A percentile compares a stretch with the other conserved stretches of the same genome.
Conservation (phyloP, 306 rosid genomes). For the Sphenostylis stenocarpa region DNA sequence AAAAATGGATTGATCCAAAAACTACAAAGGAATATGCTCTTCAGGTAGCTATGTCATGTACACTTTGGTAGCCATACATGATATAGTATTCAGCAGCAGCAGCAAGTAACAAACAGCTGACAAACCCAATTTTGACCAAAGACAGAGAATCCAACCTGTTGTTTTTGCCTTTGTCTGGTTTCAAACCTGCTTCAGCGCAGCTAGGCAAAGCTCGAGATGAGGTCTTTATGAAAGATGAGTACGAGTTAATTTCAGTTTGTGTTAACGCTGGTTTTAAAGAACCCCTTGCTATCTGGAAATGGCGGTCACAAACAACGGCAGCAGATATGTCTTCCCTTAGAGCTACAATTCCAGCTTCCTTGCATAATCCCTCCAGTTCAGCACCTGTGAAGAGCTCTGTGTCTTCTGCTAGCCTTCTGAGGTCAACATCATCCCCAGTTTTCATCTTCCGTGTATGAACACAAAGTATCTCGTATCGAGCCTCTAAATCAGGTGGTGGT, state of each 20-base stretch:
- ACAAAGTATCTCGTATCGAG: slow-evolving; percentile 69
- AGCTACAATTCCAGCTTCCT: slow-evolving; percentile 86
- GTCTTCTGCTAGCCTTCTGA: slow-evolving; percentile 64
- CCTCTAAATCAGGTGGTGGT: slow-evolving; percentile 90
- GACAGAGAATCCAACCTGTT: slow-evolving; percentile 15
- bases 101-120: slow-evolving; percentile 40
- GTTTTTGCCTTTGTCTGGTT: background rate
- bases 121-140: slow-evolving; percentile 40
- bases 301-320: slow-evolving; percentile 52
- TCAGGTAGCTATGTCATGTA: slow-evolving; percentile 42
- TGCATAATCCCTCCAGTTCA: slow-evolving; percentile 80
- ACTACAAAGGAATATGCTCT: background rate
- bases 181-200: slow-evolving; percentile 29
- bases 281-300: slow-evolving; percentile 65
- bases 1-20: background rate
- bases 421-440: slow-evolving; percentile 60
- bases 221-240: slow-evolving; percentile 60
- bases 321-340: slow-evolving; percentile 78
- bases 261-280: slow-evolving; percentile 72
- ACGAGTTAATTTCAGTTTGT: slow-evolving; percentile 48
- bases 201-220: slow-evolving; percentile 36
- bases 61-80: slow-evolving; percentile 29
- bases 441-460: slow-evolving; percentile 77
- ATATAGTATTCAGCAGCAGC: slow-evolving; percentile 48
- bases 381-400: slow-evolving; percentile 92